phyloP scores from a whole-genome alignment of 2,329 filamentous ascomycete species.

The Aureobasidium namibiae region DNA sequence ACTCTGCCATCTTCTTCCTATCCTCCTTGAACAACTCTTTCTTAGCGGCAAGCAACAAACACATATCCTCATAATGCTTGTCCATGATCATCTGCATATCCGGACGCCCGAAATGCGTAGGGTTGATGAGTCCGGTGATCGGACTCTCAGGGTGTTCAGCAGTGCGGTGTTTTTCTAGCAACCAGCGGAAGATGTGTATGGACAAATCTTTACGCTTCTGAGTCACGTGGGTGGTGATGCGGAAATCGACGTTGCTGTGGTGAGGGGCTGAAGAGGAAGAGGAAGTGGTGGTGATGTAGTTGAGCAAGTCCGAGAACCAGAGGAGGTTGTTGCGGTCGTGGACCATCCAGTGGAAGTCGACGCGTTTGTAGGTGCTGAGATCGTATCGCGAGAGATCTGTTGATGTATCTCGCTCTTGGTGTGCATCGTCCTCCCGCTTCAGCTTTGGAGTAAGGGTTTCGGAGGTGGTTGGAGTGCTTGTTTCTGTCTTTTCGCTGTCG shows the following conservation, averaged over 20 bases:
- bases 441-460: background rate
- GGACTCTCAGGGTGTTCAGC: conserved; percentile 43
- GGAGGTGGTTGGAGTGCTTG: background rate
- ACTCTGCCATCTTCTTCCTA: conserved; percentile 17
- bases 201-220: conserved; percentile 46
- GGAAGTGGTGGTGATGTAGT: conserved; percentile 36
- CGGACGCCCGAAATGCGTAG: conserved; percentile 47
- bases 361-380: conserved; percentile 27
- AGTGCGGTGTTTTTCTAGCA: conserved; percentile 50
- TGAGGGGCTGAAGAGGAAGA: conserved; percentile 23
- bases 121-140: conserved; percentile 46
- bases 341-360: conserved; percentile 55
- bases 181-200: conserved; percentile 48
- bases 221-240: conserved; percentile 50
- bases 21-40: conserved; percentile 16
- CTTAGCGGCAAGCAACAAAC: conserved; percentile 26
- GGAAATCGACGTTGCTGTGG: conserved; percentile 39
- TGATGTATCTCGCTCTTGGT: background rate
- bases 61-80: conserved; percentile 47
- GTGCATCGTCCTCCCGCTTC: background rate
- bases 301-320: conserved; percentile 51
- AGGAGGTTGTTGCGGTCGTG: conserved; percentile 48
- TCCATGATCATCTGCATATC: conserved; percentile 47
- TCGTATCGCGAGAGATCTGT: background rate
- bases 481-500: background rate